A percentile compares a stretch with the other conserved stretches of the same genome.
phyloP scores from a whole-genome alignment of 116 monocot species.

The Thalassia testudinum region DNA sequence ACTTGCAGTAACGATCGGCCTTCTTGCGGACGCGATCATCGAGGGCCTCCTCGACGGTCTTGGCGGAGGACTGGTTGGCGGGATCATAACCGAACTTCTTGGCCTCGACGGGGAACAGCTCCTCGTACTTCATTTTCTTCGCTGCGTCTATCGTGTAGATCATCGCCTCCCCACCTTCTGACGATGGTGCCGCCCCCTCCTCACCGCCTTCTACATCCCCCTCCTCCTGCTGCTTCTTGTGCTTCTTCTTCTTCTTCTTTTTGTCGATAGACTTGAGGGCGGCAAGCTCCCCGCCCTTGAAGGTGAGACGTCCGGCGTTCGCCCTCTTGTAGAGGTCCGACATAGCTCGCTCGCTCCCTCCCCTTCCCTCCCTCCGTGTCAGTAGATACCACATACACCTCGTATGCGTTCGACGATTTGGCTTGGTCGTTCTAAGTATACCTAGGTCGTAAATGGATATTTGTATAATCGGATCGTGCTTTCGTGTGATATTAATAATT shows the following conservation, averaged over 20 bases:
- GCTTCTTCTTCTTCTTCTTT: conserved; percentile 54
- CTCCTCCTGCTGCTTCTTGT: conserved; percentile 8
- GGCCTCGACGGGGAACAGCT: conserved; percentile 95
- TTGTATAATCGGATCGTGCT: no score
- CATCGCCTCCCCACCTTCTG: conserved; percentile 3
- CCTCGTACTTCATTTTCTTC: conserved; percentile 99
- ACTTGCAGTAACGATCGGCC: conserved; percentile 99
- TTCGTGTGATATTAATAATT: no score
- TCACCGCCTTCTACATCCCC: conserved; percentile 4
- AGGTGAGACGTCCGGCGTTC: conserved; percentile 71
- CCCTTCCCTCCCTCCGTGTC: no score
- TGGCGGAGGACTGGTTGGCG: conserved; percentile 3
- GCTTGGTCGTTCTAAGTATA: no score
- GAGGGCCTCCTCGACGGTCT: conserved; percentile 67
- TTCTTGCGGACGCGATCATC: conserved; percentile 95
- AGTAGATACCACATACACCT: no score
- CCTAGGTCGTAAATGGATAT: no score
- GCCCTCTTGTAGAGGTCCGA: conserved; percentile 71
- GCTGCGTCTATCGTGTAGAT: conserved; percentile 90
- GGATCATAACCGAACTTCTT: conserved; percentile 86
- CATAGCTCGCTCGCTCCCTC: no score
- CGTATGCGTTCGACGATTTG: no score
- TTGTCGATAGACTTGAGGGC: conserved; percentile 41
- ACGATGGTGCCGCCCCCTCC: neutral
- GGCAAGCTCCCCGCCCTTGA: conserved; percentile 89